Percentiles rank a stretch among this genome's conserved stretches.
These are phyloP conservation scores for Ogataea wickerhamii DNA, from an alignment of 805 yeast genomes.

Conservation along the genomic window DNA sequence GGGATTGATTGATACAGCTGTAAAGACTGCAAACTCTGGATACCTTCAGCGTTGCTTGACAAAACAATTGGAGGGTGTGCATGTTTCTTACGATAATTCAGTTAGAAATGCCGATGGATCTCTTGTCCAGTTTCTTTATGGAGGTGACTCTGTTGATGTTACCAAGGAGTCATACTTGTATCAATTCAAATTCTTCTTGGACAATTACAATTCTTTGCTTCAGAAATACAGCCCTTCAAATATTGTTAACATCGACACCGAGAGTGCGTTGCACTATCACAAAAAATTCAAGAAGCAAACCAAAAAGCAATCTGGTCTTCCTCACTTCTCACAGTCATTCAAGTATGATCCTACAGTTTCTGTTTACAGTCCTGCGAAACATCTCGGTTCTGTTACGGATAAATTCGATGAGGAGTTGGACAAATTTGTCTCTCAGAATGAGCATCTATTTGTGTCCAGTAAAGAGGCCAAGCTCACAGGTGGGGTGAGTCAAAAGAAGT, in stretches of 20 bases:
- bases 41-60: slow-evolving; percentile 97
- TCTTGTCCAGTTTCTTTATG: slow-evolving; percentile 89
- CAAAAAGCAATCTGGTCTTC: slow-evolving; percentile 58
- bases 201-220: slow-evolving; percentile 82
- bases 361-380: slow-evolving; percentile 81
- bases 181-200: slow-evolving; percentile 89
- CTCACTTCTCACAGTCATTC: slow-evolving; percentile 56
- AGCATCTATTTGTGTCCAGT: slow-evolving; percentile 50
- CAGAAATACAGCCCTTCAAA: slow-evolving; percentile 84
- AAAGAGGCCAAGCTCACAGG: slow-evolving; percentile 45
- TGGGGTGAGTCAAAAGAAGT: slow-evolving; percentile 69
- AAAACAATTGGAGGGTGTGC: slow-evolving; percentile 96
- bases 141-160: slow-evolving; percentile 95
- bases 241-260: slow-evolving; percentile 76
- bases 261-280: slow-evolving; percentile 70
- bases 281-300: slow-evolving; percentile 76
- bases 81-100: slow-evolving; percentile 87
- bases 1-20: slow-evolving; percentile 99
- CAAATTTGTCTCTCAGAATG: slow-evolving; percentile 54
- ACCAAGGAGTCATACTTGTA: slow-evolving; percentile 92
- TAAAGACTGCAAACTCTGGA: slow-evolving; percentile 96
- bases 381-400: slow-evolving; percentile 91
- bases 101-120: slow-evolving; percentile 96
- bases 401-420: slow-evolving; percentile 81
- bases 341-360: slow-evolving; percentile 89